A percentile compares a stretch with the other conserved stretches of the same genome.
These are phyloP conservation scores for Monilinia vaccinii-corymbosi DNA, from an alignment of 2,329 filamentous ascomycete species.

Conservation along the genomic window DNA sequence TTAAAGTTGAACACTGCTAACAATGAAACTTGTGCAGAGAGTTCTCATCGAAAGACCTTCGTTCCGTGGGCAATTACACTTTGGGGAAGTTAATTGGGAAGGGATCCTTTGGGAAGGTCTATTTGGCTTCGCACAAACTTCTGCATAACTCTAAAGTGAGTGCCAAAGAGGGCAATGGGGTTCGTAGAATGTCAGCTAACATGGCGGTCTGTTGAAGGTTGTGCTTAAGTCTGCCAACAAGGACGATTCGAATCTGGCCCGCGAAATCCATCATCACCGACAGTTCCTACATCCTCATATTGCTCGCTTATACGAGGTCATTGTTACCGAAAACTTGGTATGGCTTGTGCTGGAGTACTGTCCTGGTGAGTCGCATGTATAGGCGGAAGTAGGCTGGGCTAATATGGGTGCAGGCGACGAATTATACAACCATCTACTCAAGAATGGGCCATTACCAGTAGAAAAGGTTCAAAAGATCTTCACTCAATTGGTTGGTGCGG, in stretches of 20 bases:
- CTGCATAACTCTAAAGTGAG: slow-evolving; percentile 93
- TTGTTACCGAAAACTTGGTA: slow-evolving; percentile 88
- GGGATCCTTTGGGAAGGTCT: slow-evolving; percentile 97
- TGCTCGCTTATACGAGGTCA: slow-evolving; percentile 91
- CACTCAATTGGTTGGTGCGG: slow-evolving; percentile 87
- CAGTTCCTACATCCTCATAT: slow-evolving; percentile 98
- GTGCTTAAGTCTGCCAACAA: slow-evolving; percentile 98
- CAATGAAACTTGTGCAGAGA: slow-evolving; percentile 49
- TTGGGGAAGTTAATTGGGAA: slow-evolving; percentile 91
- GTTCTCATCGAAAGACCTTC: slow-evolving; percentile 85
- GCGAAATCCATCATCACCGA: slow-evolving; percentile 96
- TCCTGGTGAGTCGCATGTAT: slow-evolving; percentile 50
- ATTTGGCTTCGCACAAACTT: slow-evolving; percentile 90
- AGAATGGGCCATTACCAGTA: slow-evolving; percentile 73
- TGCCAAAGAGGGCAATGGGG: neutral
- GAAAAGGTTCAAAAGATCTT: slow-evolving; percentile 93
- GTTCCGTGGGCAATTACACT: slow-evolving; percentile 89
- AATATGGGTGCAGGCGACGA: slow-evolving; percentile 65
- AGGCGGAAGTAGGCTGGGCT: slow-evolving; percentile 17
- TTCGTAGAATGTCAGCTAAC: slow-evolving; percentile 13
- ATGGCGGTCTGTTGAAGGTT: slow-evolving; percentile 47
- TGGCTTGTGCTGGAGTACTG: slow-evolving; percentile 98
- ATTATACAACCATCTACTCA: slow-evolving; percentile 89
- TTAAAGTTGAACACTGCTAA: slow-evolving; percentile 17
- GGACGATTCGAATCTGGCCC: slow-evolving; percentile 87